Conservation (phyloP, 2,329 filamentous ascomycete species). For the Aspergillus brasiliensis region DNA sequence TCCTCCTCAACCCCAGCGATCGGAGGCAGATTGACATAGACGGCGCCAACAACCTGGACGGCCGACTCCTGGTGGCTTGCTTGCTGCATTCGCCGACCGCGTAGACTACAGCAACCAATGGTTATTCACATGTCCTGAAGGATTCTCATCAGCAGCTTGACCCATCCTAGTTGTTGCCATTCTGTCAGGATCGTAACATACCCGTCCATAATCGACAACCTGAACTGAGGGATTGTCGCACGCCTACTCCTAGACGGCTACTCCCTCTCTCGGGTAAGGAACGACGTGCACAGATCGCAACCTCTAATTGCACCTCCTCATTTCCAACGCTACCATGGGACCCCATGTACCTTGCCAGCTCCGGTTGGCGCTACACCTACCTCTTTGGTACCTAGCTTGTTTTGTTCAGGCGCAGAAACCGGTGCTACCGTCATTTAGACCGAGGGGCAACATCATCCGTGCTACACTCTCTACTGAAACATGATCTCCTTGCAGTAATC, state of each 20-base stretch:
- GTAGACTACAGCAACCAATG: neutral
- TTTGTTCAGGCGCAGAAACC: neutral
- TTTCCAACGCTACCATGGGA: neutral
- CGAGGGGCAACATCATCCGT: neutral
- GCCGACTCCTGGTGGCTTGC: neutral
- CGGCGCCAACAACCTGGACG: neutral
- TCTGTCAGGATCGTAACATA: neutral
- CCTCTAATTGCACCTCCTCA: conserved; percentile 1
- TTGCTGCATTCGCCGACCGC: neutral
- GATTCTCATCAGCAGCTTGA: neutral
- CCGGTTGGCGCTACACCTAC: neutral
- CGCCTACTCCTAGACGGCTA: conserved; percentile 1
- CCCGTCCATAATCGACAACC: neutral
- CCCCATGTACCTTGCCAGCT: neutral
- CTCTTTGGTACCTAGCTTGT: neutral
- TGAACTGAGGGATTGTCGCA: neutral
- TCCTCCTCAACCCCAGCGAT: neutral
- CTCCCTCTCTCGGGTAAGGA: conserved; percentile 1
- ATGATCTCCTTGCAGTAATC: neutral
- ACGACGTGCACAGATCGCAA: conserved; percentile 3
- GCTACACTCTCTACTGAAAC: neutral
- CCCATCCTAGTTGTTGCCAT: neutral
- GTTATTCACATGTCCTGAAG: neutral
- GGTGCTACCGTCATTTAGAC: neutral
- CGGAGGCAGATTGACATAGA: neutral